Evolutionary conservation across 2,329 filamentous ascomycete genomes (phyloP).

Genomic region (Claviceps capensis): DNA sequence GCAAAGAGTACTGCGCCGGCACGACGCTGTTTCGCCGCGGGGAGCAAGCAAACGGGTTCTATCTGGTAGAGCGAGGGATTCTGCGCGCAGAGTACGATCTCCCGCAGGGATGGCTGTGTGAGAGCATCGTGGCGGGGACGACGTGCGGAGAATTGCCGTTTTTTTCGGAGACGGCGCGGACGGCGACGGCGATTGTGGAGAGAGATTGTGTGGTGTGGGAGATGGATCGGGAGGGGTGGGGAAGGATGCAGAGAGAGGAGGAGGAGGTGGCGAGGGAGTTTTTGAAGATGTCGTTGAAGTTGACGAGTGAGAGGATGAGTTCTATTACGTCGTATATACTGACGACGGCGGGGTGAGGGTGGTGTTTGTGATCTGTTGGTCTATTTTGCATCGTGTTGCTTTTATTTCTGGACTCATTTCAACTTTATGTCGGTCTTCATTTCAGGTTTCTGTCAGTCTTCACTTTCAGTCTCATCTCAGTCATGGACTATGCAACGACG

Average conservation of each 20-base stretch:
- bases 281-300: constrained; percentile 73
- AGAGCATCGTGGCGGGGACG: constrained; percentile 86
- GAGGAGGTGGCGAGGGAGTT: constrained; percentile 72
- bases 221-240: constrained; percentile 60
- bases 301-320: constrained; percentile 86
- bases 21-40: constrained; percentile 66
- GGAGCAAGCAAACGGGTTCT: constrained; percentile 70
- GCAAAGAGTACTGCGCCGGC: constrained; percentile 52
- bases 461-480: no score
- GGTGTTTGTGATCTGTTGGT: not conserved
- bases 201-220: constrained; percentile 72
- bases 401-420: not conserved
- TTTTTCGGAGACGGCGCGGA: constrained; percentile 80
- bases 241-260: constrained; percentile 54
- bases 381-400: not conserved
- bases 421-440: no score
- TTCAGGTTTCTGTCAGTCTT: no score
- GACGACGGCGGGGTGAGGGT: constrained; percentile 25
- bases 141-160: constrained; percentile 95
- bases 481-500: no score
- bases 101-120: constrained; percentile 76
- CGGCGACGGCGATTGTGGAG: constrained; percentile 75
- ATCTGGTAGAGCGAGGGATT: constrained; percentile 79
- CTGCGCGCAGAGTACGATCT: constrained; percentile 81
- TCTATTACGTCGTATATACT: constrained; percentile 46